Evolutionary conservation across 345 rosid species (phyloP), one percentile per base, ranked within the genome.

Genomic region (Salix arbutifolia): DNA sequence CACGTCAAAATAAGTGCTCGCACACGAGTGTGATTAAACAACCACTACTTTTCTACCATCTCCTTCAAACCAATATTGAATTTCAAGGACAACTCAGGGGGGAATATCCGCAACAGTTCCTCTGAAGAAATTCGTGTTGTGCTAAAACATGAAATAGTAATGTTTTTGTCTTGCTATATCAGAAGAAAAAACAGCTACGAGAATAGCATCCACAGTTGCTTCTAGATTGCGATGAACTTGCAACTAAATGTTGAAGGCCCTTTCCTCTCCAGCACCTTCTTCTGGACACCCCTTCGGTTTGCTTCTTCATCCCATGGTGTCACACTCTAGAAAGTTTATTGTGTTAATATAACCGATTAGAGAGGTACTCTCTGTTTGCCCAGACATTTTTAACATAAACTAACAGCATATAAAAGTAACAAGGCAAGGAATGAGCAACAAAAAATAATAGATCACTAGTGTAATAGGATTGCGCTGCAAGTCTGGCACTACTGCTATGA

Each of bases 261-360:
- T 88, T 88, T 89, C 84, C 97, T 89, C 85, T 92, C 98, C 65
- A 87, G 86, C 79, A 91, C 91, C 30, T 97, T 89, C 86, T 94
- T 94, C 74, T 93, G 92, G 76, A 90, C 94, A 74, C 97, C 93
- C 82, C 95, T 87, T 74, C 95, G 76, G 70, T 89, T 91, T 58
- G 97, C 94, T 86, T 91, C 97, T 77, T 91, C 97, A 72, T 92
- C 97, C 74, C 97, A 97, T 64, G 91, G 86, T 50, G 98, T 94
- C 70, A 91, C 98, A 82, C 91, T 92, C 95, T 89, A 84, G 46
- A 84, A 58, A 78, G 61, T 28, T 71, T 42, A 76, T 77, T 35
- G 56, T 61, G 52, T 21, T 71, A 80, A 75, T 56, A 52, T 38
- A 69, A 69, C 10, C 71, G 28, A 23, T 14, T 6, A 44, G 52